Evolutionary conservation across 2,329 filamentous ascomycete genomes (phyloP).

Genomic region (Diplodia seriata): DNA sequence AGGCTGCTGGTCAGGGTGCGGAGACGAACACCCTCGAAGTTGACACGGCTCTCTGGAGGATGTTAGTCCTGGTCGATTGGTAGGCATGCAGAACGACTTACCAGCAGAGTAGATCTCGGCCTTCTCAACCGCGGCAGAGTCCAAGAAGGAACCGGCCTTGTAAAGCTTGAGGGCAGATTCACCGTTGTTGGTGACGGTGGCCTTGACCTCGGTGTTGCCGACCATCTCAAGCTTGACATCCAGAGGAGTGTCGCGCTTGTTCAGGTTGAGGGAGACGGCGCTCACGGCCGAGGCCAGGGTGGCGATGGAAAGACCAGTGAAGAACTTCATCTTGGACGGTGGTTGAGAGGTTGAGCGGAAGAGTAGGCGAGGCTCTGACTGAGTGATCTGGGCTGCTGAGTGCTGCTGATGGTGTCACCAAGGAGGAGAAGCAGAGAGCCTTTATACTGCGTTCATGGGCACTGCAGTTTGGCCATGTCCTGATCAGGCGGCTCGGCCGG

Average conservation of each 20-base stretch:
- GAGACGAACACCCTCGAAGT: conserved; percentile 62
- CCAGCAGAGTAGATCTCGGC: conserved; percentile 34
- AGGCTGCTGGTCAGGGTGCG: conserved; percentile 56
- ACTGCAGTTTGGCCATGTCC: not conserved
- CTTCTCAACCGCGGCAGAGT: conserved; percentile 54
- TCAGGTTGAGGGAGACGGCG: conserved; percentile 13
- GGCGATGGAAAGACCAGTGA: conserved; percentile 4
- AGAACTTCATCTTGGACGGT: conserved; percentile 27
- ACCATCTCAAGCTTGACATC: conserved; percentile 39
- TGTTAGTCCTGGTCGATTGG: not conserved
- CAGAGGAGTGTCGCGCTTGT: conserved; percentile 18
- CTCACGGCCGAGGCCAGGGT: conserved; percentile 13
- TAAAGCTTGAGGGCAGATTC: conserved; percentile 59
- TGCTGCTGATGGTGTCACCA: conserved; percentile 6
- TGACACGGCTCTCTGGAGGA: conserved; percentile 48
- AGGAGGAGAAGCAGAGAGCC: not conserved
- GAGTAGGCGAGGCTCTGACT: conserved; percentile 2
- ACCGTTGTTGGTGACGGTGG: conserved; percentile 62
- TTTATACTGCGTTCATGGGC: conserved; percentile 5
- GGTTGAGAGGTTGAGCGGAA: conserved; percentile 36
- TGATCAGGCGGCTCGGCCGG: conserved; percentile 17
- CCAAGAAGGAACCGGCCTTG: conserved; percentile 58
- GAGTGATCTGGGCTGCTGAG: conserved; percentile 30
- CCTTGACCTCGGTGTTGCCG: conserved; percentile 62
- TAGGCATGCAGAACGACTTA: not conserved